Percentiles rank a stretch among this genome's conserved stretches.
phyloP scores from a whole-genome alignment of 192 early-diverging fungal species.

The Spizellomyces sp. region DNA sequence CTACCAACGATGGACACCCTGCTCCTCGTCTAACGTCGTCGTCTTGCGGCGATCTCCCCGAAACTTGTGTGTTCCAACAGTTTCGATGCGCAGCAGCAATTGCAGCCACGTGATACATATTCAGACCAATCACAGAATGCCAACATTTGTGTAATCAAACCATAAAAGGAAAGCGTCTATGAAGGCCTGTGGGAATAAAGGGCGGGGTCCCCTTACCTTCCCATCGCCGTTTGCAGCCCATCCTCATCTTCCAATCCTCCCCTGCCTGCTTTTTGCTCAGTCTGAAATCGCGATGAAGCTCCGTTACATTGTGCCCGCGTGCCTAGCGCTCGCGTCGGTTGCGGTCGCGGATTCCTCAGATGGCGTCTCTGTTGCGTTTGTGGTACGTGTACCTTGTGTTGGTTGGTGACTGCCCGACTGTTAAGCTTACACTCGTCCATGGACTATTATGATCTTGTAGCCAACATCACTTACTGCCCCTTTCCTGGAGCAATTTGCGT shows the following conservation, averaged over 20 bases:
- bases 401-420: too few species aligned
- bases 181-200: too few species aligned
- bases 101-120: too few species aligned
- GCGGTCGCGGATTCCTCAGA: background rate
- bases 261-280: background rate
- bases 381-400: background rate
- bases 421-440: background rate
- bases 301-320: slow-evolving; percentile 23
- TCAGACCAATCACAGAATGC: too few species aligned
- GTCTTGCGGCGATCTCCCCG: too few species aligned
- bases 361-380: slow-evolving; percentile 1
- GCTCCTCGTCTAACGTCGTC: too few species aligned
- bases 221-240: background rate
- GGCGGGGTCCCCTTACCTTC: background rate
- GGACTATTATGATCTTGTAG: slow-evolving; percentile 31
- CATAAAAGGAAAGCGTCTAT: too few species aligned
- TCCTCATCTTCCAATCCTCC: background rate
- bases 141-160: too few species aligned
- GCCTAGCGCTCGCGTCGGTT: slow-evolving; percentile 15
- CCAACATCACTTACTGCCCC: slow-evolving; percentile 61
- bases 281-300: slow-evolving; percentile 20
- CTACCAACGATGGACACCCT: too few species aligned
- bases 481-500: slow-evolving; percentile 75
- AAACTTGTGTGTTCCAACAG: too few species aligned
- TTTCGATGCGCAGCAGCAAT: too few species aligned